Evolutionary conservation across 2,329 filamentous ascomycete species (phyloP).

Genomic region (Pseudocercospora ulei): DNA sequence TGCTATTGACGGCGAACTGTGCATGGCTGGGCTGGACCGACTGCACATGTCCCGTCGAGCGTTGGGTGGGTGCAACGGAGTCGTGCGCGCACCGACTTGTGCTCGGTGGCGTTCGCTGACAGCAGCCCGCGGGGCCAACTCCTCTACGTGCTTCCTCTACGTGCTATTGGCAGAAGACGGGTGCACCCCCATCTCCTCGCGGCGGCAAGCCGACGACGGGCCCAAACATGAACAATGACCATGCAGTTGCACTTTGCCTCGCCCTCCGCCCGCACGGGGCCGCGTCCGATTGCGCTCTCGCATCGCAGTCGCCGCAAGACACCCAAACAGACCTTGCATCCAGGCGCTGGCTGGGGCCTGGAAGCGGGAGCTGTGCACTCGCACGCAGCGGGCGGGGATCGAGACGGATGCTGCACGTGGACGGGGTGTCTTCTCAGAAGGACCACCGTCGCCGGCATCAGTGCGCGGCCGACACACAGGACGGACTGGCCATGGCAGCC

Average conservation of each 20-base stretch:
- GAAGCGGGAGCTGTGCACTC: constrained; percentile 1
- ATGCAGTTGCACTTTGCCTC: constrained; percentile 1
- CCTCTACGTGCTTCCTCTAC: not conserved
- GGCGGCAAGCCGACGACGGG: not conserved
- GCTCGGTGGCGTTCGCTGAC: constrained; percentile 18
- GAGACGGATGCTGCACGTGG: constrained; percentile 1
- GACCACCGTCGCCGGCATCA: constrained; percentile 3
- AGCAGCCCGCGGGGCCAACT: constrained; percentile 12
- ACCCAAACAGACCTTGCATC: not conserved
- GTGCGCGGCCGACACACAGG: not conserved
- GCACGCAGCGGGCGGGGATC: constrained; percentile 7
- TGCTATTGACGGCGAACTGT: constrained; percentile 16
- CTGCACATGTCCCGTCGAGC: constrained; percentile 16
- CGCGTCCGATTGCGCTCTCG: not conserved
- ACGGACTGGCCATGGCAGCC: constrained; percentile 1
- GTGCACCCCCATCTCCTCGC: constrained; percentile 12
- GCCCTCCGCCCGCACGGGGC: not conserved
- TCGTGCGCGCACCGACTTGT: constrained; percentile 6
- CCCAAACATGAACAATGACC: not conserved
- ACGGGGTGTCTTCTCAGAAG: not conserved
- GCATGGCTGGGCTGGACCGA: constrained; percentile 22
- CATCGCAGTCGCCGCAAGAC: not conserved
- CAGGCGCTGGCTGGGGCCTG: not conserved
- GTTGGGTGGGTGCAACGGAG: constrained; percentile 10
- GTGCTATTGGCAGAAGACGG: constrained; percentile 7